Evolutionary conservation across 1,139 yeast genomes (phyloP).

Genomic region (Pichiaceae sp.): DNA sequence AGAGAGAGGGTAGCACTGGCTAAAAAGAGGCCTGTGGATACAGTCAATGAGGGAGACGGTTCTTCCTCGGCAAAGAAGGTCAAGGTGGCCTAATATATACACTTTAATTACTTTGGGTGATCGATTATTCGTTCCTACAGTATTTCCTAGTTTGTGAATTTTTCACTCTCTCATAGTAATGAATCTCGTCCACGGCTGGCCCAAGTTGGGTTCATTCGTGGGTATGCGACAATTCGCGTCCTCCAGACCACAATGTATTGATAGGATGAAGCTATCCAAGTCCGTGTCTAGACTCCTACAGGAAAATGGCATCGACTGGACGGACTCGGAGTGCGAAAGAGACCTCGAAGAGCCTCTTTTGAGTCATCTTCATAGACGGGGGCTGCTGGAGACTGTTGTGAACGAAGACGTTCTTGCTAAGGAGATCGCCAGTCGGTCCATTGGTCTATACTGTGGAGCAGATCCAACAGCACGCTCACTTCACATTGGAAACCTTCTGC

Average conservation of each 20-base stretch:
- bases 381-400: constrained; percentile 40
- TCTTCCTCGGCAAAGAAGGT: not conserved
- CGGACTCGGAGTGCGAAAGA: constrained; percentile 19
- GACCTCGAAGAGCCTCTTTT: constrained; percentile 35
- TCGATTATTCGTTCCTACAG: too few species aligned
- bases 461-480: constrained; percentile 90
- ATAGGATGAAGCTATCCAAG: constrained; percentile 4
- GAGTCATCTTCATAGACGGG: constrained; percentile 37
- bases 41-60: not conserved
- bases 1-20: constrained; percentile 21
- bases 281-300: constrained; percentile 13
- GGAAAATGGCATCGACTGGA: constrained; percentile 11
- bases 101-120: too few species aligned
- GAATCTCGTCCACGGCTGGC: too few species aligned
- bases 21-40: too few species aligned
- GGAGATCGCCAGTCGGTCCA: constrained; percentile 28
- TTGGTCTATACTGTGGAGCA: constrained; percentile 85
- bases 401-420: constrained; percentile 34
- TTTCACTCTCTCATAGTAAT: too few species aligned
- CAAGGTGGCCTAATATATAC: not conserved
- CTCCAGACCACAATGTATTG: too few species aligned
- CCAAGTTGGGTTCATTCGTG: too few species aligned
- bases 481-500: constrained; percentile 85
- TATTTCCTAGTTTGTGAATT: too few species aligned
- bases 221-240: too few species aligned